Base-by-base conservation (phyloP, 2,329 filamentous ascomycete genomes). In the Talaromyces funiculosus region DNA sequence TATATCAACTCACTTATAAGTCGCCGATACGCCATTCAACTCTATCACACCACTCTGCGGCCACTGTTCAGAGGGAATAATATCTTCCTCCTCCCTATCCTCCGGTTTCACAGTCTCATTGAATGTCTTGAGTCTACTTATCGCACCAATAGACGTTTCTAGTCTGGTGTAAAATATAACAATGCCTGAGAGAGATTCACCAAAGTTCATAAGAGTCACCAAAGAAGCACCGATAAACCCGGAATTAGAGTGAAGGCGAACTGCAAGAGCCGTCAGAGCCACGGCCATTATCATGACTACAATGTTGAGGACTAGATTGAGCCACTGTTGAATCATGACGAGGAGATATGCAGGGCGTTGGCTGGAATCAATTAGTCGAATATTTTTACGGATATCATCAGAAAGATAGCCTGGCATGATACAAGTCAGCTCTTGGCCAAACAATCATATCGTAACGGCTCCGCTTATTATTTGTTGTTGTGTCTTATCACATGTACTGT, bases 261-360 rank as follows among this genome's bases (percentile, higher is more conserved):
- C 75, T 53, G 74, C 64, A 49, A 77, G 69, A 1, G 73, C 71
- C 0, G 82, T 82, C 0, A 81, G 77, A 0, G 85, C 69, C 47
- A 77, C 72, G 1, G 84, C 76, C 0, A 85, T 69, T 2, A 80
- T 60, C 1, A 80, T 70, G 0, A 84, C 78, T 0, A 84, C 66
- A 3, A 83, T 62, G 56, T 82, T 75, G 1, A 86, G 71, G 0
- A 78, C 76, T 0, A 86, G 72, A 0, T 67, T 75, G 0, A 86
- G 75, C 84, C 84, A 86, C 33, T 81, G 76, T 66, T 87, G 85
- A 5, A 85, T 77, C 43, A 80, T 79, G 58, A 77, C 80, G 14
- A 86, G 74, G 0, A 85, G 74, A 64, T 87, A 87, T 55, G 80
- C 82, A 0, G 84, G 83, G 20, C 74, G 70, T 64, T 86, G 84